Conservation (phyloP, 2,329 filamentous ascomycete genomes). For the Fusarium verticillioides region DNA sequence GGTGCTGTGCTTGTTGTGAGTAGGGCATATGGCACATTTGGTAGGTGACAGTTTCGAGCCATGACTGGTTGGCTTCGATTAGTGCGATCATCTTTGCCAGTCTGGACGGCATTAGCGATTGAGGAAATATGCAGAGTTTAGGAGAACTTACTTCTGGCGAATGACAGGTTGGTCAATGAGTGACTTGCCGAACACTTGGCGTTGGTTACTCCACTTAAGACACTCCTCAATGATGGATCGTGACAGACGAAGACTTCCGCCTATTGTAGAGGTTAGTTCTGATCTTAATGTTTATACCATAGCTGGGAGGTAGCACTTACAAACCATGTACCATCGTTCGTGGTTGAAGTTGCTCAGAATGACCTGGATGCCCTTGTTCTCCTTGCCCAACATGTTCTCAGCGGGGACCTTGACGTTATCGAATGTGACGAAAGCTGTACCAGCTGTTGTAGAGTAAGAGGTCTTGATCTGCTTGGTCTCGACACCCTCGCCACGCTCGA, state of each 20-base stretch:
- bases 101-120: constrained; percentile 49
- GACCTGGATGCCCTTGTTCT: constrained; percentile 87
- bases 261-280: constrained; percentile 40
- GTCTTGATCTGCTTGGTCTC: constrained; percentile 85
- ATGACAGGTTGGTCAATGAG: constrained; percentile 87
- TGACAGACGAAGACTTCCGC: constrained; percentile 70
- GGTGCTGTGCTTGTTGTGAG: constrained; percentile 75
- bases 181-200: constrained; percentile 84
- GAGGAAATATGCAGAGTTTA: neutral
- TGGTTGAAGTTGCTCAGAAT: constrained; percentile 92
- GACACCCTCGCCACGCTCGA: constrained; percentile 78
- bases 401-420: constrained; percentile 88
- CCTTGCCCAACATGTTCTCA: constrained; percentile 80
- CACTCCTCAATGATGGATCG: constrained; percentile 83
- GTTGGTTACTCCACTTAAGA: constrained; percentile 89
- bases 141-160: constrained; percentile 72
- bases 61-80: constrained; percentile 84
- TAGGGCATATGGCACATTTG: constrained; percentile 91
- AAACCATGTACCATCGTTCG: constrained; percentile 81
- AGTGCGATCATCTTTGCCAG: constrained; percentile 89
- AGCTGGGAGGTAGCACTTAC: constrained; percentile 51
- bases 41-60: constrained; percentile 86
- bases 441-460: constrained; percentile 81
- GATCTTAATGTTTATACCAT: neutral
- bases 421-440: constrained; percentile 82